Base-by-base conservation (phyloP, 176 grass and related monocot species). In the Miscanthus lutarioriparius region DNA sequence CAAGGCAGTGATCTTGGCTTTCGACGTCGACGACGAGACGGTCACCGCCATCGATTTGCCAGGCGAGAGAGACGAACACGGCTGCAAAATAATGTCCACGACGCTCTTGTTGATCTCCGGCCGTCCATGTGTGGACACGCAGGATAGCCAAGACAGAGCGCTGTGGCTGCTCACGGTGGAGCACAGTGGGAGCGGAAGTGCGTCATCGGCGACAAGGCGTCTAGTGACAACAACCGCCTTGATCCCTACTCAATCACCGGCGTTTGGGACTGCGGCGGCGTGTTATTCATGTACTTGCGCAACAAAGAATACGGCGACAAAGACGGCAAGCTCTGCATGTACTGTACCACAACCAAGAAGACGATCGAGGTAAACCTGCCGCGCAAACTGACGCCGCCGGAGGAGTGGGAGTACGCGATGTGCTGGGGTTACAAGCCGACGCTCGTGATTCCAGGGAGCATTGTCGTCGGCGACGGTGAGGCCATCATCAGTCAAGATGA, bases 131-230 rank as follows among this genome's bases (percentile, higher is more conserved):
- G 75, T 43, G 36, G 75, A 16, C 36, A 19, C 38, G n/a, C 0
- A 17, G 10, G 75, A 40, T 16, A 22, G 11, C 10, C 5, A 17
- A 33, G 36, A 5, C 36, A 15, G 54, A 2, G 20, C 51, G 19
- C 11, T 78, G 20, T 78, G 75, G 75, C 35, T 78, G 37, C 76
- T 78, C 76, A 28, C 36, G 13, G 75, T 2, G 7, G 75, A 78
- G 23, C 54, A 19, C 56, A 16, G 15, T 78, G 75, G 36, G 33
- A 43, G n/a, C 37, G 35, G 56, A 63, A 58, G 19, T 41, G n/a
- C 35, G 9, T 63, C 75, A 63, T 26, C 2, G 17, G 13, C 10
- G 8, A 68, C 53, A 8, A 45, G 11, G 43, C 43, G 11, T 45
- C 43, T 10, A 45, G 12, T 14, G 3, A 2, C n/a, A 19, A 32